Evolutionary conservation across 805 yeast species (phyloP).

Genomic region (Tetrapisispora arboricola): DNA sequence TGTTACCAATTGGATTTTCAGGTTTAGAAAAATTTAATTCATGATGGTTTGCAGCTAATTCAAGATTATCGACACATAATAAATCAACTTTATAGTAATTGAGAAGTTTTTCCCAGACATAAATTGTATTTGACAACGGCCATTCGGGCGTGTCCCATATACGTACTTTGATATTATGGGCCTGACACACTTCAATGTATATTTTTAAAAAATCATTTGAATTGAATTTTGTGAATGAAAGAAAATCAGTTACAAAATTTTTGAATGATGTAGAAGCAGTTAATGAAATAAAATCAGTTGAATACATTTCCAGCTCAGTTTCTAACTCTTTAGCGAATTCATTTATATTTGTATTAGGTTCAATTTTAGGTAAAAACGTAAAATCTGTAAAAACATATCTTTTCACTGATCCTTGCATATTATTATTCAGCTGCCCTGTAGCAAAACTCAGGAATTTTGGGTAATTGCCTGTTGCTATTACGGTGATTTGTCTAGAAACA

Average conservation of each 20-base stretch:
- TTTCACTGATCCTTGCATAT: conserved; percentile 9
- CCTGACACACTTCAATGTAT: conserved; percentile 37
- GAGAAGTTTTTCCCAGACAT: conserved; percentile 39
- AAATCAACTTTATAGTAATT: conserved; percentile 40
- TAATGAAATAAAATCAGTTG: conserved; percentile 9
- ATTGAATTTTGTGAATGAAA: conserved; percentile 7
- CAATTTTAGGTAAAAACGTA: conserved; percentile 32
- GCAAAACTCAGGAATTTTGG: conserved; percentile 29
- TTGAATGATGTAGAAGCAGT: conserved; percentile 38
- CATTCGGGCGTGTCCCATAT: conserved; percentile 66
- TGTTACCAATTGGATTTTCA: neutral
- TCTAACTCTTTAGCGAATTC: neutral
- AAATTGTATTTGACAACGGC: conserved; percentile 35
- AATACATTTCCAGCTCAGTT: neutral
- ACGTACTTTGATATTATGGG: conserved; percentile 42
- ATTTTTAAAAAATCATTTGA: conserved; percentile 14
- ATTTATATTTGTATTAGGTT: conserved; percentile 8
- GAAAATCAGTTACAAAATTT: conserved; percentile 5
- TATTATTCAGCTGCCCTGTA: conserved; percentile 9
- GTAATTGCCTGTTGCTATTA: conserved; percentile 57
- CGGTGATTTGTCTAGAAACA: conserved; percentile 45
- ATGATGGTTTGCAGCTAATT: neutral
- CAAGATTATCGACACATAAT: conserved; percentile 50
- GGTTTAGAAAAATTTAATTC: too few relatives aligned
- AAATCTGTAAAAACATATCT: conserved; percentile 34